Evolutionary conservation across 2,329 filamentous ascomycete species (phyloP).

Genomic region (Neoarthrinium moseri): DNA sequence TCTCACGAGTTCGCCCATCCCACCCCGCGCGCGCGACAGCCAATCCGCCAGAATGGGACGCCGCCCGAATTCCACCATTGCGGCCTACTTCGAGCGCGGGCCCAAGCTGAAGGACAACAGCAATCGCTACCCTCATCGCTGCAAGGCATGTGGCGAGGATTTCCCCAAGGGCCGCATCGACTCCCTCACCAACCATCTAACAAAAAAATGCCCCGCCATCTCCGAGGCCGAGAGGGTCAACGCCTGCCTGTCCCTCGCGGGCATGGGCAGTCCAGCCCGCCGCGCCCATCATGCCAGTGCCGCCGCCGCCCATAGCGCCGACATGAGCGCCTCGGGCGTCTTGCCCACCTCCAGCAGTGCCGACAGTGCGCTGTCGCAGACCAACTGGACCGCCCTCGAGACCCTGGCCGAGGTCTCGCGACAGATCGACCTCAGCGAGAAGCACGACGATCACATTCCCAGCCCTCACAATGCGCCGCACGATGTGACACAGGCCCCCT

Average conservation of each 20-base stretch:
- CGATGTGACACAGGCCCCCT: slow-evolving; percentile 5
- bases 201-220: slow-evolving; percentile 83
- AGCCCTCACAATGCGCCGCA: slow-evolving; percentile 39
- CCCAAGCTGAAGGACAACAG: slow-evolving; percentile 84
- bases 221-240: slow-evolving; percentile 72
- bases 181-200: slow-evolving; percentile 75
- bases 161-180: slow-evolving; percentile 90
- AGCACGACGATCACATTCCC: slow-evolving; percentile 51
- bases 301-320: neutral
- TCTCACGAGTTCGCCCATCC: too few relatives aligned
- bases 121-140: slow-evolving; percentile 89
- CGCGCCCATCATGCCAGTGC: slow-evolving; percentile 5
- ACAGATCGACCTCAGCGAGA: slow-evolving; percentile 68
- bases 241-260: slow-evolving; percentile 70
- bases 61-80: slow-evolving; percentile 79
- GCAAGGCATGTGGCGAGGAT: slow-evolving; percentile 82
- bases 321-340: slow-evolving; percentile 12
- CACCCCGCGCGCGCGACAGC: too few relatives aligned
- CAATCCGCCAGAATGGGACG: too few relatives aligned
- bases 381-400: slow-evolving; percentile 77
- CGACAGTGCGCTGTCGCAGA: slow-evolving; percentile 8
- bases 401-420: slow-evolving; percentile 86
- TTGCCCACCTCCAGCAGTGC: slow-evolving; percentile 11
- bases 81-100: slow-evolving; percentile 85
- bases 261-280: slow-evolving; percentile 49